Percentiles rank a stretch among this genome's conserved stretches.
Conservation (phyloP, 345 rosid genomes). For the Hevea brasiliensis region DNA sequence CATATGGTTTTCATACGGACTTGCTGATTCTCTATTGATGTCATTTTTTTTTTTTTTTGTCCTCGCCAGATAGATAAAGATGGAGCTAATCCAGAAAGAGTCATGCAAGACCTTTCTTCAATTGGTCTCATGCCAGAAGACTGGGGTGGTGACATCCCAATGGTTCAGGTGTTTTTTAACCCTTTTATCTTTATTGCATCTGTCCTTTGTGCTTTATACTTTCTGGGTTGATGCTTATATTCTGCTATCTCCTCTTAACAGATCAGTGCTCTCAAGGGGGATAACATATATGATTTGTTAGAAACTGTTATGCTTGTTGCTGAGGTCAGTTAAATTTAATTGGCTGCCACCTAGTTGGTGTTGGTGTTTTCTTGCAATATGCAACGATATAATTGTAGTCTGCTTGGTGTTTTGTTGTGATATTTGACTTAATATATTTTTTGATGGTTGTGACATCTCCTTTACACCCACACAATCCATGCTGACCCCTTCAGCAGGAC, state of each 20-base stretch:
- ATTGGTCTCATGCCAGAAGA: slow-evolving; percentile 97
- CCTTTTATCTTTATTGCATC: slow-evolving; percentile 16
- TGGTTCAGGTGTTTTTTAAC: slow-evolving; percentile 70
- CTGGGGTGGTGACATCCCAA: slow-evolving; percentile 96
- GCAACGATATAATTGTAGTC: slow-evolving; percentile 1
- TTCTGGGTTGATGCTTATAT: slow-evolving; percentile 25
- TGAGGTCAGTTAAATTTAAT: slow-evolving; percentile 59
- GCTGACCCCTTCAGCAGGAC: not conserved
- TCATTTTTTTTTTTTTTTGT: not conserved
- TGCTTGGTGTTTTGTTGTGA: slow-evolving; percentile 4
- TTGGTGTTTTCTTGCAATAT: slow-evolving; percentile 7
- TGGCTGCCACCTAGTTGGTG: not conserved
- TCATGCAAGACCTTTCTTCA: slow-evolving; percentile 97
- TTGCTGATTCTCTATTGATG: slow-evolving; percentile 14
- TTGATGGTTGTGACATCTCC: not conserved
- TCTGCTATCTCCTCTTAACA: slow-evolving; percentile 40
- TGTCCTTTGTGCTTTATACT: slow-evolving; percentile 23
- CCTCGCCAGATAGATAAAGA: slow-evolving; percentile 82
- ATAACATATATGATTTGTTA: slow-evolving; percentile 74
- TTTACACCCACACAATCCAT: too few relatives aligned
- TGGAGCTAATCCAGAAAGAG: slow-evolving; percentile 93
- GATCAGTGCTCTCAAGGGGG: slow-evolving; percentile 98
- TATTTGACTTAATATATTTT: not conserved
- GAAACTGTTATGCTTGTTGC: slow-evolving; percentile 98
- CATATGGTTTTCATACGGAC: slow-evolving; percentile 9